Evolutionary conservation across 208 protist species (phyloP), one percentile per base, ranked within the genome.

Genomic region (Vickermania ingenoplastis): DNA sequence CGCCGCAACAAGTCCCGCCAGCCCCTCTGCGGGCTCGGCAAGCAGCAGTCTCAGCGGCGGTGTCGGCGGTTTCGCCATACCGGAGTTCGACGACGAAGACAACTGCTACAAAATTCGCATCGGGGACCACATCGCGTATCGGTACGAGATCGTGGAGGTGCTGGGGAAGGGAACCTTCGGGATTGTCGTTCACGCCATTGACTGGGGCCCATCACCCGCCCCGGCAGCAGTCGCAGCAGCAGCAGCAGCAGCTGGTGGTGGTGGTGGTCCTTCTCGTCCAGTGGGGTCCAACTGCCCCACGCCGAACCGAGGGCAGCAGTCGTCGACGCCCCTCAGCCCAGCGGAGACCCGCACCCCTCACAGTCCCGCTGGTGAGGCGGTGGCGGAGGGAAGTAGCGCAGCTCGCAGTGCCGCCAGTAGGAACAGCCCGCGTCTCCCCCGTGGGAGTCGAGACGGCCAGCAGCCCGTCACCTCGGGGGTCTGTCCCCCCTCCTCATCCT

Each of bases 81-180:
- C 14, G 2, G 0, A 25, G 22, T 71, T 67, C 57, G 89, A 97
- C 61, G 92, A 97, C 57, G 68, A 92, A 0, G 29, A 74, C 1
- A 80, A 83, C 29, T 92, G 98, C 63, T 98, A 98, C 61, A 68
- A 79, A 13, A 48, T 93, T 21, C 67, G 92, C 3, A 49, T 83
- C 27, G 76, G 95, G 41, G 94, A 98, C 64, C 96, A 98, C 64
- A 79, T 98, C 13, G 61, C 63, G 3, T 98, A 96, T 67, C 72
- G 85, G 26, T 96, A 91, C 64, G 79, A 90, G 55, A 64, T 92
- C 29, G 27, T 85, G 3, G 73, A 81, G 22, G 67, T 90, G 30
- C 58, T 94, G 4, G 90, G 87, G 17, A 62, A 83, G 13, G 90
- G 90, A 48, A 89, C 83, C 1, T 96, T 91, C 70, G 86, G 90